These are phyloP conservation scores for Tulasnella sp. DNA, from an alignment of 768 basidiomycete genomes.

Conservation along the genomic window DNA sequence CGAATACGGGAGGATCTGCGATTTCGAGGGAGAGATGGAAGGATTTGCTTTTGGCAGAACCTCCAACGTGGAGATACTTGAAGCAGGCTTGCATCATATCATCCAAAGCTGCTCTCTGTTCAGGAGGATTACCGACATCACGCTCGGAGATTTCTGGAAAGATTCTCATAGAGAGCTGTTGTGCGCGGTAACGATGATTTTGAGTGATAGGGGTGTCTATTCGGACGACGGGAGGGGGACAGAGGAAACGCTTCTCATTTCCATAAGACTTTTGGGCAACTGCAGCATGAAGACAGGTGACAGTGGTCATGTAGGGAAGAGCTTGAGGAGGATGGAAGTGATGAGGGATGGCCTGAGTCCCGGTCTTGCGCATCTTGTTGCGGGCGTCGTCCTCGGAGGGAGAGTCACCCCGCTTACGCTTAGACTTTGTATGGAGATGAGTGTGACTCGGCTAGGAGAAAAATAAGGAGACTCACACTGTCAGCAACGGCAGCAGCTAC, in stretches of 20 bases:
- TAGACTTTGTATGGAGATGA: background rate
- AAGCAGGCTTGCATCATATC: constrained; percentile 77
- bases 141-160: constrained; percentile 72
- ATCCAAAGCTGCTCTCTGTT: constrained; percentile 73
- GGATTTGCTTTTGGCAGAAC: constrained; percentile 78
- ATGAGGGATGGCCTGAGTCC: background rate
- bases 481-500: background rate
- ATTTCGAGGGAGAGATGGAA: constrained; percentile 79
- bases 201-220: constrained; percentile 62
- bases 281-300: constrained; percentile 79
- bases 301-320: constrained; percentile 54
- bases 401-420: constrained; percentile 9
- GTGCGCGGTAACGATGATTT: constrained; percentile 50
- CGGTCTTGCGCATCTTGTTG: constrained; percentile 8
- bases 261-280: constrained; percentile 95
- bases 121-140: constrained; percentile 32
- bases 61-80: constrained; percentile 75
- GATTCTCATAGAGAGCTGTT: constrained; percentile 74
- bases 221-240: constrained; percentile 85
- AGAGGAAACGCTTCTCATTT: constrained; percentile 87
- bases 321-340: constrained; percentile 1
- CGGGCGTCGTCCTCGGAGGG: constrained; percentile 5
- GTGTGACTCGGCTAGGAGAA: background rate
- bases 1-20: constrained; percentile 45
- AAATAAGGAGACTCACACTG: background rate